Evolutionary conservation across 805 yeast species (phyloP), one percentile per base, ranked within the genome.

Genomic region (Saturnispora gosingensis): DNA sequence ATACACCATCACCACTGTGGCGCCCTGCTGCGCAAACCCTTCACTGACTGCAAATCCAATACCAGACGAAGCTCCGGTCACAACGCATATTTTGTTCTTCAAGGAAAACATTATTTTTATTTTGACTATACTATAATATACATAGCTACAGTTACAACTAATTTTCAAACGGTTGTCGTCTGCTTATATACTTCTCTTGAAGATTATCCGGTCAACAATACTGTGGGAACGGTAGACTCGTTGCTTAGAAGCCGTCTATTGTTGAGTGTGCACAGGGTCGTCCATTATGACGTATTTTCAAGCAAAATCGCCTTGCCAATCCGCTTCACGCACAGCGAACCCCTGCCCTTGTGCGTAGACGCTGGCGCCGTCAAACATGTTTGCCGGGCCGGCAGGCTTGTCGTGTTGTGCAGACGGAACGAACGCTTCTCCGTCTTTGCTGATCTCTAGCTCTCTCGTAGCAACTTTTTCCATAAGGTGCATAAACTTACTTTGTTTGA

Each of bases 21-120:
- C 71, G 11, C 79, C 79, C 25, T 80, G 78, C 49, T 72, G 72
- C 2, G 81, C 82, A 25, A 77, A 64, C 13, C 76, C 82, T 30
- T 67, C 61, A 22, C 79, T 80, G 48, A 78, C 73, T 42, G 73
- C 75, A 25, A 71, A 71, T 2, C 83, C 84, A 54, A 80, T 79
- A 5, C 84, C 84, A 22, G 78, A 72, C 18, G 81, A 74, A 15
- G 77, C 81, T 15, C 84, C 84, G 13, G 83, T 73, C 30, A 77
- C 62, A n/a, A 74, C 56, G 11, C 74, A 74, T 5, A 65, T 67
- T 55, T 72, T 70, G 13, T 73, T 75, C 46, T 64, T 62, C 28
- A 72, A 62, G 7, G 76, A 71, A 53, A 71, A 74, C 48, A 58
- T 45, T 36, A 59, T 43, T 9, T 43, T 20, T 34, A 24, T 22